Percentiles rank a stretch among this genome's conserved stretches.
Evolutionary conservation across 192 early-diverging fungal genomes (phyloP).

Genomic region (Coemansia sp.): DNA sequence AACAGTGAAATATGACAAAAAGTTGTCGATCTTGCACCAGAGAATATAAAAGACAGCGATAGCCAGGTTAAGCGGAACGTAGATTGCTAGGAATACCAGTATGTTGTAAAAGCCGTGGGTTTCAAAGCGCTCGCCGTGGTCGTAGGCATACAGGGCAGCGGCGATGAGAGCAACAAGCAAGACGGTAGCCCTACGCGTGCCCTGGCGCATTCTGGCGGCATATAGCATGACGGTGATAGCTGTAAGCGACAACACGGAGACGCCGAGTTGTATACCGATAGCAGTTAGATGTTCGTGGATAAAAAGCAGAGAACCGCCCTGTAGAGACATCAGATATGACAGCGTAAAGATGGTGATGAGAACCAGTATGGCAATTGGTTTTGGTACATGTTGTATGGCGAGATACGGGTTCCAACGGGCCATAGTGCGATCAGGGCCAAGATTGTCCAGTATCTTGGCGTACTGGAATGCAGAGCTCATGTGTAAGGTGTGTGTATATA

Average conservation of each 20-base stretch:
- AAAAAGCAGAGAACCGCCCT: too few relatives aligned
- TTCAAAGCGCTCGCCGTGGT: slow-evolving; percentile 46
- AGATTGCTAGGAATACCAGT: slow-evolving; percentile 40
- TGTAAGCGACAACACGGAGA: slow-evolving; percentile 37
- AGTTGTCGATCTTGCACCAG: slow-evolving; percentile 1
- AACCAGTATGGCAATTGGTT: too few relatives aligned
- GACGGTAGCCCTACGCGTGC: slow-evolving; percentile 11
- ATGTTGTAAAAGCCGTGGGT: slow-evolving; percentile 45
- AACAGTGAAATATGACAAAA: slow-evolving; percentile 24
- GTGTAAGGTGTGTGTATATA: too few relatives aligned
- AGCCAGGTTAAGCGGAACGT: slow-evolving; percentile 27
- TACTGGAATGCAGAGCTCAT: too few relatives aligned
- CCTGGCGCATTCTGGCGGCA: slow-evolving; percentile 17
- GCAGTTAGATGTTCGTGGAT: too few relatives aligned
- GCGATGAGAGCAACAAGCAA: slow-evolving; percentile 12
- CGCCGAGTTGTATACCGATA: too few relatives aligned
- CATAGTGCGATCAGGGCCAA: too few relatives aligned
- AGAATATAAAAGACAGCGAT: slow-evolving; percentile 20
- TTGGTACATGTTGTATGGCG: too few relatives aligned
- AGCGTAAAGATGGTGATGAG: too few relatives aligned
- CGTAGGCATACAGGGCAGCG: slow-evolving; percentile 29
- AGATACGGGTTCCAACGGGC: too few relatives aligned
- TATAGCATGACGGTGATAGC: slow-evolving; percentile 19
- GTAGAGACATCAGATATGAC: too few relatives aligned
- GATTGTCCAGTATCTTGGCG: too few relatives aligned